Conservation (phyloP, 345 rosid species). For the Garcia nutans region DNA sequence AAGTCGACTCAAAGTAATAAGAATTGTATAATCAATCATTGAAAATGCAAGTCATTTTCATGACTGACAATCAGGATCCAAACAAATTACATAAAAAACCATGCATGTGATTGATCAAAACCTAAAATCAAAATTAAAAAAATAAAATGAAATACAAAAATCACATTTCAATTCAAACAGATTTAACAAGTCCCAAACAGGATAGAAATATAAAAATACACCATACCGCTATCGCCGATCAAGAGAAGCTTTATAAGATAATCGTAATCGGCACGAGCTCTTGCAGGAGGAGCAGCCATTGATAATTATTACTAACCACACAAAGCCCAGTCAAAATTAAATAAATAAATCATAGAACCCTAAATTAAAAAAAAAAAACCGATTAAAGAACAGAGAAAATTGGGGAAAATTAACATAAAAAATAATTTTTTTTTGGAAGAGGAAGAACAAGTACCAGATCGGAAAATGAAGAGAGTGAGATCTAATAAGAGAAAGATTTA, state of each 20-base stretch:
- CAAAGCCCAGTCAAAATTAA: neutral
- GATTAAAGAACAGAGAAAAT: neutral
- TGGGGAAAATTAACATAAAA: neutral
- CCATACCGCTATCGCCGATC: conserved; percentile 36
- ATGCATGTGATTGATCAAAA: neutral
- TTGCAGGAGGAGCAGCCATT: conserved; percentile 36
- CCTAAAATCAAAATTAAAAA: neutral
- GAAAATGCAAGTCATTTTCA: neutral
- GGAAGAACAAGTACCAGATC: conserved; percentile 20
- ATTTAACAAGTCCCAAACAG: neutral
- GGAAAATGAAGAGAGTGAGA: conserved; percentile 16
- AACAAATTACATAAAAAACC: neutral
- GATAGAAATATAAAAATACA: neutral
- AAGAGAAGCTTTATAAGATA: conserved; percentile 35
- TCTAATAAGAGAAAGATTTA: conserved; percentile 9
- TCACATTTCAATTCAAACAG: neutral
- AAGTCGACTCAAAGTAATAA: neutral
- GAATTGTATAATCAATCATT: neutral
- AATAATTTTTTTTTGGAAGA: neutral
- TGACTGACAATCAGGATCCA: conserved; percentile 5
- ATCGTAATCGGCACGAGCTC: conserved; percentile 38
- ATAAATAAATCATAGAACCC: neutral
- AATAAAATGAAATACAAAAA: neutral
- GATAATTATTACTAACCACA: neutral
- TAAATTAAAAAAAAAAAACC: neutral